Evolutionary conservation across 805 yeast genomes (phyloP).

Genomic region (Candida vartiovaarae): DNA sequence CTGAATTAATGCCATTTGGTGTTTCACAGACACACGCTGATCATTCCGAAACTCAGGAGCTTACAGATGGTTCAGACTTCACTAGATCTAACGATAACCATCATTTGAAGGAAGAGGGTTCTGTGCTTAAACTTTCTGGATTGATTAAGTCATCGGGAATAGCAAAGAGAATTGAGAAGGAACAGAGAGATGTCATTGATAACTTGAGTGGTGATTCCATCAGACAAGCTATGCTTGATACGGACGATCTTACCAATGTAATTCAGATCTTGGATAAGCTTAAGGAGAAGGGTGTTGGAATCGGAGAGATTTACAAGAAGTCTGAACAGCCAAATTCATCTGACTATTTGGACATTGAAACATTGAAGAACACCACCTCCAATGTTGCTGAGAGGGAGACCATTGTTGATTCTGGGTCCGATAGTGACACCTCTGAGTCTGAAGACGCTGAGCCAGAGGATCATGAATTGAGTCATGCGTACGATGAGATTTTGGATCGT

Average conservation of each 20-base stretch:
- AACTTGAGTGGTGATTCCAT: conserved; percentile 29
- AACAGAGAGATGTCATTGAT: conserved; percentile 21
- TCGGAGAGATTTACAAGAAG: conserved; percentile 28
- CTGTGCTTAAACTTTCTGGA: conserved; percentile 15
- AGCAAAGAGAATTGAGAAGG: conserved; percentile 15
- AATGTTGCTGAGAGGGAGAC: conserved; percentile 8
- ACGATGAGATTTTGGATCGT: conserved; percentile 35
- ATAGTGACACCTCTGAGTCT: conserved; percentile 5
- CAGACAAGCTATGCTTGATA: conserved; percentile 29
- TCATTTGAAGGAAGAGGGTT: conserved; percentile 22
- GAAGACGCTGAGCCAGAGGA: conserved; percentile 4
- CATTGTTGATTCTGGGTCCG: conserved; percentile 6
- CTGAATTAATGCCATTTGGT: conserved; percentile 32
- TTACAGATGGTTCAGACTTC: conserved; percentile 1
- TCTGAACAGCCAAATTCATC: neutral
- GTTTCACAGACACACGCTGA: conserved; percentile 17
- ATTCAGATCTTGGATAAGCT: conserved; percentile 32
- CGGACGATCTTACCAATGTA: conserved; percentile 31
- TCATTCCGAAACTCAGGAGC: conserved; percentile 15
- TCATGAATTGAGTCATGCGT: conserved; percentile 25
- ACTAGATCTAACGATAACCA: conserved; percentile 11
- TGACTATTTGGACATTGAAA: conserved; percentile 13
- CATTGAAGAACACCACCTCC: conserved; percentile 12
- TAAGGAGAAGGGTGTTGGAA: conserved; percentile 33
- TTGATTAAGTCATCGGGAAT: conserved; percentile 9